Evolutionary conservation across 768 basidiomycete genomes (phyloP).

Genomic region (Ramaria rubella): DNA sequence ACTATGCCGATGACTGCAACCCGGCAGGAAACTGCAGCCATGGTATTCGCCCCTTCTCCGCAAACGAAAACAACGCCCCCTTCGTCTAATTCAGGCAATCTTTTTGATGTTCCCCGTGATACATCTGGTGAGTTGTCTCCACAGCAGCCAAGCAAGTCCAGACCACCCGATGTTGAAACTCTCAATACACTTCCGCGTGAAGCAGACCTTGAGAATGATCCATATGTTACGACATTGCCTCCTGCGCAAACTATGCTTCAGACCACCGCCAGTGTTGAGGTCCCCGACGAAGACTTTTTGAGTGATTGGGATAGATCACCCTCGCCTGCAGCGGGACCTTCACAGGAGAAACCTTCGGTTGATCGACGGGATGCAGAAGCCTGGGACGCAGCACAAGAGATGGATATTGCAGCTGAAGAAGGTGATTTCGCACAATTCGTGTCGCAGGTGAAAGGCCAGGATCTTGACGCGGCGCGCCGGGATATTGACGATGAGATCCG

Average conservation of each 20-base stretch:
- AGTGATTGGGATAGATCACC: slow-evolving; percentile 36
- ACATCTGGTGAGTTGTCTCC: not conserved
- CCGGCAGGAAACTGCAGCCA: no score
- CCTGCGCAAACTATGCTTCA: not conserved
- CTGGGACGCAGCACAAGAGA: slow-evolving; percentile 84
- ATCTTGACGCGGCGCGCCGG: slow-evolving; percentile 69
- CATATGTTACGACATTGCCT: not conserved
- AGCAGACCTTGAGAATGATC: not conserved
- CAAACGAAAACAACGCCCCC: not conserved
- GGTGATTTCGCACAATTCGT: slow-evolving; percentile 90
- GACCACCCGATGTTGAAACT: not conserved
- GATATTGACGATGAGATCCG: slow-evolving; percentile 94
- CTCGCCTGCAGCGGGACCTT: slow-evolving; percentile 22
- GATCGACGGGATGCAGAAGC: slow-evolving; percentile 26
- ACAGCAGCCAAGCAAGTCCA: not conserved
- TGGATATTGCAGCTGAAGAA: slow-evolving; percentile 72
- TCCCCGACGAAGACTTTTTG: slow-evolving; percentile 20
- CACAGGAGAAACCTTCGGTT: slow-evolving; percentile 10
- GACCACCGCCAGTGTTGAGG: not conserved
- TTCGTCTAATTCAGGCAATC: not conserved
- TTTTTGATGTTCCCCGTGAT: not conserved
- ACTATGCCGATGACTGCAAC: no score
- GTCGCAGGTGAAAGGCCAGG: slow-evolving; percentile 82
- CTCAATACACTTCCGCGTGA: not conserved
- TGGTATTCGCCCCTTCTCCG: not conserved